Base-by-base conservation (phyloP, 116 monocot species). In the Phalaenopsis hybrid region DNA sequence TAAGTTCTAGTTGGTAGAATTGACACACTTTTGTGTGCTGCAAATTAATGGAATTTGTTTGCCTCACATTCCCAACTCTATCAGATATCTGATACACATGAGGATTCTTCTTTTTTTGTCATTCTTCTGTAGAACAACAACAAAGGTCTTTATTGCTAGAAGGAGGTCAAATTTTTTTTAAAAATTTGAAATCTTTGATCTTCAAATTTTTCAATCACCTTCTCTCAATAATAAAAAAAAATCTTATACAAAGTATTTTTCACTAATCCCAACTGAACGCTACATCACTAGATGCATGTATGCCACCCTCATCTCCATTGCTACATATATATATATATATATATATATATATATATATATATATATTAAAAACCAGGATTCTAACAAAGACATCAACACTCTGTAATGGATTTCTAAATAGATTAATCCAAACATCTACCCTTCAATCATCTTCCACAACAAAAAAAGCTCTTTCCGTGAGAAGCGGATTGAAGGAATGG, bases 391-490 rank as follows among this genome's bases (percentile, higher is more conserved):
- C 28, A 28, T 0, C 28, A 28, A 0, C 28, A 28, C 28, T 28
- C 28, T 28, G 28, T 28, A 28, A 28, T 28, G 28, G 28, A 28
- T 28, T 28, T 28, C 0, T 28, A 28, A 28, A 28, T 28, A 28
- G 0, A 28, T 28, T 28, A 28, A 28, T 57, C 86, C 92, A 89
- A 7, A 88, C 49, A 75, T 75, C 75, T 45, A 45, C 78, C 49
- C 79, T 78, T 88, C 86, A 88, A 5, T 87, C 85, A 82, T 88
- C 87, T 57, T 88, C 87, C 3, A 92, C 83, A 15, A 90, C 28
- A 78, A 11, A 92, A 92, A 75, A 88, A 75, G 46, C 75, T 86
- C 78, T 88, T 90, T 7, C 67, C 57, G 5, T 28, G 28, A 28
- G 28, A 28, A 28, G 33, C 57, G 4, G 51, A 31, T 50, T 49